Base-by-base conservation (phyloP, 23 red algal species). In the Pyropia haitanensis region DNA sequence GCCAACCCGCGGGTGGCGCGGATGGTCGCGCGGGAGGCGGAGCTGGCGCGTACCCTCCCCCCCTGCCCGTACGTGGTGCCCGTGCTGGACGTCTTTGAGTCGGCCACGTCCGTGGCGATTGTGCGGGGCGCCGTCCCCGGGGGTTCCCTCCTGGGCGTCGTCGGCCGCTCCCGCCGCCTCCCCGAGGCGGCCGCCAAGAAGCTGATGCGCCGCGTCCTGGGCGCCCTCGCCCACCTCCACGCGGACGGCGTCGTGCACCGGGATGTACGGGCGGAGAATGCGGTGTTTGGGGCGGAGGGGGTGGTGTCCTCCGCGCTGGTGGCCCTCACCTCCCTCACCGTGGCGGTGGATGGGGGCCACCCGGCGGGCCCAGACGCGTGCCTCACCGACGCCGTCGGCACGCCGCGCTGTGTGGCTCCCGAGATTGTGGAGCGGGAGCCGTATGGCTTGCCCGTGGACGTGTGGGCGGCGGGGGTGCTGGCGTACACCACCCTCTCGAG, bases 401-500 rank as follows among this genome's bases (percentile, higher is more conserved):
- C 78, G 62, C 90, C 90, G 21, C 64, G 77, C 64, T 95, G 75
- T 74, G 53, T 56, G 24, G 82, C 90, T 2, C 90, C 90, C 10
- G 90, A 95, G 78, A 72, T 95, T 48, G 49, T 88, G 28, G 53
- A 53, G 33, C 53, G 79, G 25, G 73, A 80, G 51, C 52, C 60
- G 61, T 95, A 95, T 48, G 90, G 90, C 7, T 67, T 84, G 23
- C 77, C 80, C 27, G 78, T 80, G 53, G 90, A 95, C 62, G 69
- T 77, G 29, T 95, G 90, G 90, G 81, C 70, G 16, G 54, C 57
- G n/a, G 90, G 90, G 26, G 75, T 87, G 27, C 81, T 81, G 29
- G 48, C 87, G 66, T 88, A 82, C 66, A 63, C 78, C 27, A 68
- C 87, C 49, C 59, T 95, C 6, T 69, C 61, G 2, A 81, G 80